Evolutionary conservation across 23 red algal genomes (phyloP), one percentile per base, ranked within the genome.

Genomic region (Pyropia haitanensis): DNA sequence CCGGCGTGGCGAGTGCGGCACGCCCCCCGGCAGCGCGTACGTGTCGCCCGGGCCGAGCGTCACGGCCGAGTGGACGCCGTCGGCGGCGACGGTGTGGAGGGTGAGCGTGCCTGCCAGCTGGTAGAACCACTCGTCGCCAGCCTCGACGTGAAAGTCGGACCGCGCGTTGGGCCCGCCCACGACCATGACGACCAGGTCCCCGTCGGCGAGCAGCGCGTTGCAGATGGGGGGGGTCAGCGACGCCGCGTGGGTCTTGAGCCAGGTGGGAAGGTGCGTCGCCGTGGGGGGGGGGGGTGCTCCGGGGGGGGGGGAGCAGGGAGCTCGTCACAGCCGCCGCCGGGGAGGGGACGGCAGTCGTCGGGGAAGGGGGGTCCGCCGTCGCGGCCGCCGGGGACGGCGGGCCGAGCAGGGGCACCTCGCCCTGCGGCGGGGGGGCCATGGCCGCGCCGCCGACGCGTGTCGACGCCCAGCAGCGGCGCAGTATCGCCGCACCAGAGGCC

Each of bases 131-230:
- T 98, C 94, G 57, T 98, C 94, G 14, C 80, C 80, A 32, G 58
- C 68, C 65, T 98, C 86, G 0, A 88, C 76, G 64, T 98, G 94
- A 56, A 91, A 98, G 60, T 98, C 94, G 56, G 85, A 88, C 15
- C 94, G 73, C 14, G 70, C 73, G 79, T 98, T 98, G 5, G 94
- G 94, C 6, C 94, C 94, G 16, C 68, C 87, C 34, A 98, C 94
- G 2, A 98, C 33, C 94, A 98, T 98, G 32, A 98, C 86, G 46
- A 87, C 81, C 65, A 98, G 91, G 31, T 90, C 94, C n/a, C 75
- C 79, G 56, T 74, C 62, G 63, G 53, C 73, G 16, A 98, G 56
- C 27, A 98, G 60, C 28, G 68, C 68, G 60, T 98, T 98, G 20
- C 94, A 87, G 4, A 98, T 86, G 5, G 94, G 94, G 10, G 94